Percentiles rank a stretch among this genome's conserved stretches.
These are phyloP conservation scores for Rusavskia elegans DNA, from an alignment of 495 filamentous ascomycete species.

Conservation along the genomic window DNA sequence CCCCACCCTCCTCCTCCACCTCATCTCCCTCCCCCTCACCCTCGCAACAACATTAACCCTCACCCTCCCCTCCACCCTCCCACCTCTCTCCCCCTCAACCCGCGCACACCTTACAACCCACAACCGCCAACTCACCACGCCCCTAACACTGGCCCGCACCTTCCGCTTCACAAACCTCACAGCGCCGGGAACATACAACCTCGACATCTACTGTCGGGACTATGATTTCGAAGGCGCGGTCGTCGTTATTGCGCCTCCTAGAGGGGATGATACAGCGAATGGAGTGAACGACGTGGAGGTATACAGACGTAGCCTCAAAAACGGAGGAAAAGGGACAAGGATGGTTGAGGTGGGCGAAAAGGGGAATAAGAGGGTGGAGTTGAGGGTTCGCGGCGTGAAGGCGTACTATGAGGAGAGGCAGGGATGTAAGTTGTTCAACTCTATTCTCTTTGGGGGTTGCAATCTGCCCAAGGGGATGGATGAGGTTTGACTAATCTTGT, in stretches of 20 bases:
- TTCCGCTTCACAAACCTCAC: not conserved
- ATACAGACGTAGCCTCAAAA: constrained; percentile 64
- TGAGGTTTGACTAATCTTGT: no score
- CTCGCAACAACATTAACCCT: not conserved
- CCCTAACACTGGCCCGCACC: not conserved
- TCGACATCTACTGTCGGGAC: constrained; percentile 58
- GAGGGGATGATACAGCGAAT: no score
- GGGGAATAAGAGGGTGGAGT: constrained; percentile 30
- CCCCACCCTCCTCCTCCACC: constrained; percentile 1
- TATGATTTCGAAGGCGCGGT: constrained; percentile 47
- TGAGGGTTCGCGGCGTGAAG: constrained; percentile 43
- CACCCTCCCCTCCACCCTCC: not conserved
- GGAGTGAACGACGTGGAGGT: constrained; percentile 30
- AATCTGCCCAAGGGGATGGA: no score
- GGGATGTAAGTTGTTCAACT: constrained; percentile 43
- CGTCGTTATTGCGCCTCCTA: constrained; percentile 39
- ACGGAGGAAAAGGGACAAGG: constrained; percentile 74
- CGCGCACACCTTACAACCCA: not conserved
- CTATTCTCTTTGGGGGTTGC: not conserved
- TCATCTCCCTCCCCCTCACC: not conserved
- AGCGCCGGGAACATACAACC: constrained; percentile 40
- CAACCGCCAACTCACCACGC: not conserved
- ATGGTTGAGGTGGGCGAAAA: constrained; percentile 29
- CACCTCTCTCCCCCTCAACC: constrained; percentile 1
- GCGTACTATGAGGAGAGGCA: constrained; percentile 57